Conservation (phyloP, 1,139 yeast species). For the Saccharomyces pastorianus region DNA sequence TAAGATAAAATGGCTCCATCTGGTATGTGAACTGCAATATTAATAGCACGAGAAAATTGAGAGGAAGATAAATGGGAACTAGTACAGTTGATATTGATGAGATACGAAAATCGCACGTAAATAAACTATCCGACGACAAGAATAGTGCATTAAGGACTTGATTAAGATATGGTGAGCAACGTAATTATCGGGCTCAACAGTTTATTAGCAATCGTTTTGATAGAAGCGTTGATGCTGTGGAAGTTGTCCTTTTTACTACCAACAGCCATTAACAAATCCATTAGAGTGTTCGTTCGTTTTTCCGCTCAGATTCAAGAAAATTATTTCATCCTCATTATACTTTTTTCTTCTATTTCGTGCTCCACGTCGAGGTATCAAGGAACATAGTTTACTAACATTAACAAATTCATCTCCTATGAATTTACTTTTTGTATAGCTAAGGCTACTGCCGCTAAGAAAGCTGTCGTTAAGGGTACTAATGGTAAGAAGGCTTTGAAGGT, state of each 20-base stretch:
- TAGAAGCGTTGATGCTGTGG: not conserved
- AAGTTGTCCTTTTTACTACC: not conserved
- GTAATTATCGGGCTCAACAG: not conserved
- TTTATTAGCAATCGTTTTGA: not conserved
- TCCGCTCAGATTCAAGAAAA: not conserved
- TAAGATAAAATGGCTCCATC: constrained; percentile 44
- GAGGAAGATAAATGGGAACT: not conserved
- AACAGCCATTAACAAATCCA: not conserved
- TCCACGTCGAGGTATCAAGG: not conserved
- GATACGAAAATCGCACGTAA: not conserved
- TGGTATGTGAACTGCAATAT: constrained; percentile 32
- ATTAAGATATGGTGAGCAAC: not conserved
- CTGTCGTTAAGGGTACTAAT: constrained; percentile 97
- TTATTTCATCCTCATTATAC: not conserved
- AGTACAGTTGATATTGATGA: not conserved
- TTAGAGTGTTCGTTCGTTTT: not conserved
- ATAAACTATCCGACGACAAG: not conserved
- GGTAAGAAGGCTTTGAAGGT: constrained; percentile 85
- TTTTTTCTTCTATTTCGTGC: not conserved
- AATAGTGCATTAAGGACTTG: not conserved
- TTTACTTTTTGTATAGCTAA: constrained; percentile 35
- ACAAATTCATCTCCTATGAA: not conserved
- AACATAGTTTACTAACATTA: constrained; percentile 6
- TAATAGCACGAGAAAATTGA: not conserved
- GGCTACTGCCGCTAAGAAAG: constrained; percentile 98